These are phyloP conservation scores for Magnusiomyces magnusii DNA, from an alignment of 1,139 yeast species.

Conservation along the genomic window DNA sequence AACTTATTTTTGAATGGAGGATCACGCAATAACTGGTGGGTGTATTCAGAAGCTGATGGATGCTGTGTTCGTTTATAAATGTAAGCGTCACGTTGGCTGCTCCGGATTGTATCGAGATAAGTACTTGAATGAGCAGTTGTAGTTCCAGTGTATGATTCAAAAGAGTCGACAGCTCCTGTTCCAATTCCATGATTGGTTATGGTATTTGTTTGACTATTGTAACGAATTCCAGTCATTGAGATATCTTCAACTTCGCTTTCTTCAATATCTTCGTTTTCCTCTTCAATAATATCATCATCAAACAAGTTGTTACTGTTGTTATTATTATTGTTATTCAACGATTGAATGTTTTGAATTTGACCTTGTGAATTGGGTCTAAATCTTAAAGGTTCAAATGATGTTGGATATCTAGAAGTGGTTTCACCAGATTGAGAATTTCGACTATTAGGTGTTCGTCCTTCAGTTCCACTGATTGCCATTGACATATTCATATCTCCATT, in stretches of 20 bases:
- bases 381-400: background rate
- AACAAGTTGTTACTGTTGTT: background rate
- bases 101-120: background rate
- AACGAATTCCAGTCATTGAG: background rate
- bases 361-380: background rate
- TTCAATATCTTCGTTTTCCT: background rate
- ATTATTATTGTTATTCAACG: background rate
- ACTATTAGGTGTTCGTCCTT: background rate
- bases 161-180: background rate
- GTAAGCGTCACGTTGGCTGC: constrained; percentile 3
- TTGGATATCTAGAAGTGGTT: background rate
- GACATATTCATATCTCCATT: background rate
- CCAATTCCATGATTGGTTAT: background rate
- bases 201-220: background rate
- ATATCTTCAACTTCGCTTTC: background rate
- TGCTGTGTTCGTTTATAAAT: constrained; percentile 6
- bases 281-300: background rate
- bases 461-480: background rate
- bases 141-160: background rate
- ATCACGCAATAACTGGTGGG: constrained; percentile 37
- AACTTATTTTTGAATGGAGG: constrained; percentile 44
- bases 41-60: constrained; percentile 6
- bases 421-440: background rate
- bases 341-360: background rate
- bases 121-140: background rate